A percentile compares a stretch with the other conserved stretches of the same genome.
Conservation (phyloP, 1,284 basidiomycete genomes). For the Rhodotorula sp. region DNA sequence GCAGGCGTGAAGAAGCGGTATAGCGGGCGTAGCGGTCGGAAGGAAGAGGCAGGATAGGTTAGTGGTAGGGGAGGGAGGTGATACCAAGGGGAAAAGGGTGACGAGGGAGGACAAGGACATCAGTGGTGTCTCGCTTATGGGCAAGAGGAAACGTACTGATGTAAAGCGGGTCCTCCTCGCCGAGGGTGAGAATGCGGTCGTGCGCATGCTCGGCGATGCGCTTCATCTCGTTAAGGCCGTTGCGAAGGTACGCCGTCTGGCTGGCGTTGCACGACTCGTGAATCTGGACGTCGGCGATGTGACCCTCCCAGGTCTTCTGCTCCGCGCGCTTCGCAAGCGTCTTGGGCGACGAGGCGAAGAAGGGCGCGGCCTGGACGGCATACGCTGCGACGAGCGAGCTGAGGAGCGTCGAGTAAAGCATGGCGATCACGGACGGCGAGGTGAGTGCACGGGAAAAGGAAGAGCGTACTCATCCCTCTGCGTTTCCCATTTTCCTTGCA, state of each 20-base stretch:
- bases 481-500: background rate
- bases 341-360: slow-evolving; percentile 5
- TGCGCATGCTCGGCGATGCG: slow-evolving; percentile 25
- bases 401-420: background rate
- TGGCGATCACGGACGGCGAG: background rate
- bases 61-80: too few species aligned
- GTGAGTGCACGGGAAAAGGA: background rate
- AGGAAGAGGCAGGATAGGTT: background rate
- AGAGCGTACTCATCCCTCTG: too few species aligned
- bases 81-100: too few species aligned
- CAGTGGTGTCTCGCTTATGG: too few species aligned
- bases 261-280: slow-evolving; percentile 30
- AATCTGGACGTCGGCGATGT: slow-evolving; percentile 23
- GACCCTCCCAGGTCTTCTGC: background rate
- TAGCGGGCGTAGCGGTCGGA: too few species aligned
- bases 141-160: background rate
- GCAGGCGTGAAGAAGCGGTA: too few species aligned
- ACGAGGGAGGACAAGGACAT: too few species aligned
- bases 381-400: slow-evolving; percentile 8
- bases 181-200: slow-evolving; percentile 20
- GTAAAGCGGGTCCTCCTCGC: slow-evolving; percentile 30
- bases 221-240: slow-evolving; percentile 32
- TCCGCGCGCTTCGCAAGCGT: slow-evolving; percentile 4
- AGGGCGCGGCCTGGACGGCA: slow-evolving; percentile 26
- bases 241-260: slow-evolving; percentile 24